These are phyloP conservation scores for Pholiota molesta DNA, from an alignment of 768 basidiomycete species.

Conservation along the genomic window DNA sequence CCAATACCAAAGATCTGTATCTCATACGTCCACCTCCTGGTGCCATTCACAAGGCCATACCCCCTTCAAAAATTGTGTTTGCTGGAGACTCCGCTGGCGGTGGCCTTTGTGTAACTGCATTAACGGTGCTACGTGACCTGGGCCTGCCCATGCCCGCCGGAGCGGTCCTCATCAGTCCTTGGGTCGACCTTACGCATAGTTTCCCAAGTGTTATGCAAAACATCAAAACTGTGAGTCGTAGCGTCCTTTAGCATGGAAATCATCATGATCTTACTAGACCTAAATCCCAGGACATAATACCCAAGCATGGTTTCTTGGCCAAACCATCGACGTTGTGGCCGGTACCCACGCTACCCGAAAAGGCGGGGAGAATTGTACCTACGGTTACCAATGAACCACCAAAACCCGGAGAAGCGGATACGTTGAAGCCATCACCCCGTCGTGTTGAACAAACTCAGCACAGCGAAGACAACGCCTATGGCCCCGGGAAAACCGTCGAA, in stretches of 20 bases:
- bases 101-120: constrained; percentile 58
- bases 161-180: constrained; percentile 78
- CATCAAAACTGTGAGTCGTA: constrained; percentile 51
- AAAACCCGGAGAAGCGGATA: constrained; percentile 52
- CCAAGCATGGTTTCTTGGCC: constrained; percentile 60
- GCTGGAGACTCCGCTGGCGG: constrained; percentile 85
- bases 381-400: constrained; percentile 47
- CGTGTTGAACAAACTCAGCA: constrained; percentile 28
- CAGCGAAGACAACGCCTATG: constrained; percentile 17
- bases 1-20: constrained; percentile 57
- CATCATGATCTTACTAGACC: not conserved
- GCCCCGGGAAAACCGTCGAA: constrained; percentile 20
- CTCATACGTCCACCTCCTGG: constrained; percentile 69
- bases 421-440: constrained; percentile 37
- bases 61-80: constrained; percentile 70
- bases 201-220: constrained; percentile 79
- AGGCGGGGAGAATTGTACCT: constrained; percentile 37
- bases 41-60: constrained; percentile 64
- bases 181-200: constrained; percentile 85
- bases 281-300: constrained; percentile 64
- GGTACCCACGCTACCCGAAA: constrained; percentile 38
- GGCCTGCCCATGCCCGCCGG: constrained; percentile 74
- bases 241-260: not conserved
- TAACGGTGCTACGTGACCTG: constrained; percentile 71
- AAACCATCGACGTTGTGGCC: constrained; percentile 66